Evolutionary conservation across 1,284 basidiomycete genomes (phyloP).

Genomic region (Chondrostereum purpureum): DNA sequence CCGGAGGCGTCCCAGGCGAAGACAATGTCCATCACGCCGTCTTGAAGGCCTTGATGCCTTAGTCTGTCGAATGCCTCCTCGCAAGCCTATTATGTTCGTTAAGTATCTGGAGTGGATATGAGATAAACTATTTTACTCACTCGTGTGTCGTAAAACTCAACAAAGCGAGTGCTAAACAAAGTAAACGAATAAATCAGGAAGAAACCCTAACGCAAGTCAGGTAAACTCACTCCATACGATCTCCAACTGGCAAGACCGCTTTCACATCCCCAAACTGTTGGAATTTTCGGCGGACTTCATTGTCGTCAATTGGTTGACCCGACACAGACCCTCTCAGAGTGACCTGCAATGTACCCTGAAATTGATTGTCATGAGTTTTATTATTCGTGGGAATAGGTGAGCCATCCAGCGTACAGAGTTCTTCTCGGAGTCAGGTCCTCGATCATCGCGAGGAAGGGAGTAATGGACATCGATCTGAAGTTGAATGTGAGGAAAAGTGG

Average conservation of each 20-base stretch:
- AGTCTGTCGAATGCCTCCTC: conserved; percentile 77
- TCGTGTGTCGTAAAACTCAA: conserved; percentile 86
- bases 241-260: conserved; percentile 57
- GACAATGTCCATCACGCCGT: conserved; percentile 82
- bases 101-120: not conserved
- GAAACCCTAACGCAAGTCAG: not conserved
- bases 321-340: conserved; percentile 65
- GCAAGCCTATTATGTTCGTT: no score
- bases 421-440: conserved; percentile 77
- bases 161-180: conserved; percentile 64
- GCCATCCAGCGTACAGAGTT: conserved; percentile 78
- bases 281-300: conserved; percentile 78
- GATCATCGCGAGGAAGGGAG: conserved; percentile 87
- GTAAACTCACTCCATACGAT: conserved; percentile 56
- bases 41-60: conserved; percentile 71
- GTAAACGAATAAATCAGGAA: conserved; percentile 8
- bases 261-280: conserved; percentile 89
- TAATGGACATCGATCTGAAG: conserved; percentile 95
- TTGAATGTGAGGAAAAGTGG: conserved; percentile 11
- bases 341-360: conserved; percentile 80
- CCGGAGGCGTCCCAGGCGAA: conserved; percentile 77
- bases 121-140: no score
- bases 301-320: conserved; percentile 69
- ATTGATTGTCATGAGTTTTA: conserved; percentile 48
- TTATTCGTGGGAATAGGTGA: not conserved